A percentile compares a stretch with the other conserved stretches of the same genome.
phyloP scores from a whole-genome alignment of 1,284 basidiomycete species.

The Apiotrichum gracile region DNA sequence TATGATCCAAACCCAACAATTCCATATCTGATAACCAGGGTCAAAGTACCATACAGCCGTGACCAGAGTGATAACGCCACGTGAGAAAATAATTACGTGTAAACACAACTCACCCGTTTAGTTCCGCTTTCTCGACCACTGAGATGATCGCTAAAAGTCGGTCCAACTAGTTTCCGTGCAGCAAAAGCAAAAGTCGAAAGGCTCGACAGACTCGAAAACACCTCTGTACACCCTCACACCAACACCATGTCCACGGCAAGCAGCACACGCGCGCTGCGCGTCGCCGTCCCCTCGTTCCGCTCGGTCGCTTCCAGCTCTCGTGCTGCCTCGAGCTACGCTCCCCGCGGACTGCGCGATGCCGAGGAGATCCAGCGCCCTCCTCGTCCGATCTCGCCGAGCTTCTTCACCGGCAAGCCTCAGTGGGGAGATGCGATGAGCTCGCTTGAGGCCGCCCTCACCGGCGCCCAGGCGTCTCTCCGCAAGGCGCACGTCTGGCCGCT shows the following conservation, averaged over 20 bases:
- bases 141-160: neutral
- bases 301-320: slow-evolving; percentile 4
- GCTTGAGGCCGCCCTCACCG: slow-evolving; percentile 61
- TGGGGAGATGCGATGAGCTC: slow-evolving; percentile 68
- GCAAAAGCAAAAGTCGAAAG: slow-evolving; percentile 2
- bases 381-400: slow-evolving; percentile 59
- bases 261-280: slow-evolving; percentile 9
- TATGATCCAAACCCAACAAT: neutral
- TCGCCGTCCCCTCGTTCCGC: neutral
- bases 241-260: neutral
- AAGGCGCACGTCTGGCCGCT: slow-evolving; percentile 67
- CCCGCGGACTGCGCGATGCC: neutral
- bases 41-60: too few relatives aligned
- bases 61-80: too few relatives aligned
- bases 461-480: slow-evolving; percentile 59
- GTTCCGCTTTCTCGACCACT: neutral
- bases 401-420: slow-evolving; percentile 77
- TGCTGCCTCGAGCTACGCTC: slow-evolving; percentile 7
- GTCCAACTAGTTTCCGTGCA: neutral
- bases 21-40: slow-evolving; percentile 7
- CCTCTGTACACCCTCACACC: neutral
- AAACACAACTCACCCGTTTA: neutral
- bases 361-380: slow-evolving; percentile 12
- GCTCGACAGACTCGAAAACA: slow-evolving; percentile 1
- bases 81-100: too few relatives aligned